These are phyloP conservation scores for Dicorynia guianensis DNA, from an alignment of 306 rosid genomes.

Conservation along the genomic window DNA sequence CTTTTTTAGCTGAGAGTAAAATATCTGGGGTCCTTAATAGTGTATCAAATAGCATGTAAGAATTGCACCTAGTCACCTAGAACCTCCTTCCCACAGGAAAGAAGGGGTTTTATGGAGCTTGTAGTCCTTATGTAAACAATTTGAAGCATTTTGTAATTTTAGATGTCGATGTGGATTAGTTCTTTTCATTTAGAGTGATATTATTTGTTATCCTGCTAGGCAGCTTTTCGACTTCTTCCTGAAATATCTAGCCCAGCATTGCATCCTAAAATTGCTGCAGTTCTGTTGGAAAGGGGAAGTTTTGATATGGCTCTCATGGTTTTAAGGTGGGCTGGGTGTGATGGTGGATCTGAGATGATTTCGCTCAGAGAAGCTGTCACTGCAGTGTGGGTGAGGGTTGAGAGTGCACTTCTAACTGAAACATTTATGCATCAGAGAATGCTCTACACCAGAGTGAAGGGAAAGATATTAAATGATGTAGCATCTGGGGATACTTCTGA, in stretches of 20 bases:
- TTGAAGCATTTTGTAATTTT: conserved; percentile 17
- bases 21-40: background rate
- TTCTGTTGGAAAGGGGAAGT: conserved; percentile 83
- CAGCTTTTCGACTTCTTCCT: conserved; percentile 88
- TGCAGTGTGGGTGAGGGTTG: conserved; percentile 95
- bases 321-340: conserved; percentile 93
- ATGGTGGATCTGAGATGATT: conserved; percentile 63
- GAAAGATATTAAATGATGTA: conserved; percentile 57
- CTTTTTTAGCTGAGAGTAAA: conserved; percentile 4
- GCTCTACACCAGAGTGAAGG: conserved; percentile 74
- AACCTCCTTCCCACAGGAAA: conserved; percentile 19
- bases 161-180: background rate
- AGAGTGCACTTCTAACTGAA: conserved; percentile 96
- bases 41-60: background rate
- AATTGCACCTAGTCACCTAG: background rate
- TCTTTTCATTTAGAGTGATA: conserved; percentile 34
- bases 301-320: conserved; percentile 92
- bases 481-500: conserved; percentile 51
- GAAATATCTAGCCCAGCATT: conserved; percentile 83
- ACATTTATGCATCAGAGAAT: conserved; percentile 92
- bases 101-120: conserved; percentile 8
- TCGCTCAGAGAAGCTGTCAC: conserved; percentile 92
- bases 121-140: background rate
- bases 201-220: conserved; percentile 63
- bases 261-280: conserved; percentile 97